These are phyloP conservation scores for Amniculicola lignicola DNA, from an alignment of 495 filamentous ascomycete genomes.

Conservation along the genomic window DNA sequence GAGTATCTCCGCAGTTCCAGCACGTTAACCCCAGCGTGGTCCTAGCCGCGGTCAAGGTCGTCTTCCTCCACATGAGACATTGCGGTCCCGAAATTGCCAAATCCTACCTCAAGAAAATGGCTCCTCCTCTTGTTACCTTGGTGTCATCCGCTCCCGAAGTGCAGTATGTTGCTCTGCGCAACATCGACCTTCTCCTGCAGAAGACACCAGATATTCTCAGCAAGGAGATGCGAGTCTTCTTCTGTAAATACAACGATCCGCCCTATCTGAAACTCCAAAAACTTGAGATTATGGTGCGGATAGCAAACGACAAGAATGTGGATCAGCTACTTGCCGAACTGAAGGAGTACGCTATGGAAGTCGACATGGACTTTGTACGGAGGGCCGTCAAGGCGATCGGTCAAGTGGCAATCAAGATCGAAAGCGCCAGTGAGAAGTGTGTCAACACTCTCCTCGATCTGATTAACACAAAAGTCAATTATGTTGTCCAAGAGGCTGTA, in stretches of 20 bases:
- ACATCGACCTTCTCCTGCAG: conserved; percentile 93
- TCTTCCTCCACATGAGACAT: conserved; percentile 93
- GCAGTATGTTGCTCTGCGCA: conserved; percentile 92
- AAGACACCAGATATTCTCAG: conserved; percentile 93
- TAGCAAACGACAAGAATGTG: conserved; percentile 95
- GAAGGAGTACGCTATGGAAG: conserved; percentile 95
- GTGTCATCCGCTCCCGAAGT: conserved; percentile 95
- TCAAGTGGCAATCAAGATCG: conserved; percentile 97
- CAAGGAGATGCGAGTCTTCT: conserved; percentile 97
- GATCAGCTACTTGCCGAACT: conserved; percentile 91
- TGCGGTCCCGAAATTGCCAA: conserved; percentile 72
- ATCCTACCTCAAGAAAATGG: conserved; percentile 96
- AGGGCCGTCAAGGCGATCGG: conserved; percentile 93
- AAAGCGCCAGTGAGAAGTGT: conserved; percentile 86
- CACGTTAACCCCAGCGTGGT: conserved; percentile 98
- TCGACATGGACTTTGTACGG: conserved; percentile 98
- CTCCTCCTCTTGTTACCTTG: conserved; percentile 89
- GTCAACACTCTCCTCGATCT: conserved; percentile 91
- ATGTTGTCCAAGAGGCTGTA: conserved; percentile 96
- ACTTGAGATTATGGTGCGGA: conserved; percentile 98
- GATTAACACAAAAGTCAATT: conserved; percentile 96
- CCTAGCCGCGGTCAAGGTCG: conserved; percentile 91
- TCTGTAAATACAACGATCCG: conserved; percentile 99
- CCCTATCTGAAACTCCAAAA: conserved; percentile 97
- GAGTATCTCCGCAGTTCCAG: conserved; percentile 94